Evolutionary conservation across 306 rosid species (phyloP), one percentile per base, ranked within the genome.

Genomic region (Delonix regia): DNA sequence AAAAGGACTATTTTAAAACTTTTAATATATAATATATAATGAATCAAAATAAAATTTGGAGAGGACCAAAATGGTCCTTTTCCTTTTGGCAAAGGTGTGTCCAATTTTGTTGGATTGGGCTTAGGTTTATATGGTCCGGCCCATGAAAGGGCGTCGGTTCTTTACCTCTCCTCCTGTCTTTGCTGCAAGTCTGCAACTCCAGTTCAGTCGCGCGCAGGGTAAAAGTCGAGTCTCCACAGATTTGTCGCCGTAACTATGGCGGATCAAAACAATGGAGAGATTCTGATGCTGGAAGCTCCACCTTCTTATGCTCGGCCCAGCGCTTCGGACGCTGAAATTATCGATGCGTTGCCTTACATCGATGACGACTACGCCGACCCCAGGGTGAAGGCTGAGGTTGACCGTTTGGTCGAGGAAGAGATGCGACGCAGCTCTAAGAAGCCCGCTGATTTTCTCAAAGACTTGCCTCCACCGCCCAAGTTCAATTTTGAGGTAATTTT

Each of bases 311-410:
- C 81, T 9, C 83, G 88, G 84, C 74, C 82, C 15, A 86, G 75
- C 28, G 55, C 83, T 30, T 86, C 86, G 13, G 84, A 87, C 80
- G 90, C 95, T 4, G 94, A 92, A 76, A 78, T 87, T 47, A 88
- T 92, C 62, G 98, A 95, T 60, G 99, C 99, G 27, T 78, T 95
- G 84, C 97, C 99, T 39, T 95, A 95, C 89, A 91, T 95, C 66
- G 99, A 95, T 78, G 95, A 86, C 25, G 98, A 92, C 89, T 95
- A 95, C 81, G 85, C 87, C 14, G 69, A 90, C 75, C 88, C 91
- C 1, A 69, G 86, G 56, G 94, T 95, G 45, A 95, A 95, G 84
- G 55, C 76, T 6, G 99, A 92, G 78, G 99, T 95, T 47, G 98
- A 92, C 80, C 95, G 91, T 39, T 84, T 91, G 69, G 91, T 95